Conservation (phyloP, 176 grass and related monocot species). For the Carex myosuroides region DNA sequence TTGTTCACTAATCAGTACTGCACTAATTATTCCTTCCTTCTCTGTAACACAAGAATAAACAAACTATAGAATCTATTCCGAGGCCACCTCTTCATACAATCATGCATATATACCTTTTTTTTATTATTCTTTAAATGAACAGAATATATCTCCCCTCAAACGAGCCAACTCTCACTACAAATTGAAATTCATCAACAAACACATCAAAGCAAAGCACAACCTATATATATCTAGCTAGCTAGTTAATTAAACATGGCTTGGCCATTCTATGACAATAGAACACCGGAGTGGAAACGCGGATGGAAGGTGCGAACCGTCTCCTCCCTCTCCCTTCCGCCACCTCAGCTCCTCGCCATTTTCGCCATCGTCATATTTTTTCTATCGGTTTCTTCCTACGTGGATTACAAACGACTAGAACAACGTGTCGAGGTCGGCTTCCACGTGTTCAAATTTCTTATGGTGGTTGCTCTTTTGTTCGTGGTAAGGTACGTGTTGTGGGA, state of each 20-base stretch:
- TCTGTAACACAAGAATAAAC: conserved; percentile 9
- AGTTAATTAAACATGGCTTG: conserved; percentile 29
- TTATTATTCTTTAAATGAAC: not conserved
- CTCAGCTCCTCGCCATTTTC: conserved; percentile 57
- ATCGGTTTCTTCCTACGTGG: conserved; percentile 45
- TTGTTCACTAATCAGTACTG: not conserved
- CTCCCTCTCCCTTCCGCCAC: conserved; percentile 54
- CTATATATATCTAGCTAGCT: not conserved
- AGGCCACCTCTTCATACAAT: not conserved
- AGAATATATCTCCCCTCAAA: not conserved
- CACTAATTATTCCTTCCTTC: conserved; percentile 20
- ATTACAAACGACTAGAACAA: conserved; percentile 49
- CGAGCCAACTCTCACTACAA: not conserved
- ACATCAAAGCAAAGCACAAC: not conserved
- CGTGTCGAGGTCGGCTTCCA: conserved; percentile 38
- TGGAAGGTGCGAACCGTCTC: conserved; percentile 47
- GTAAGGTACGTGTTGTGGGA: conserved; percentile 28
- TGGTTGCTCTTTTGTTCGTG: conserved; percentile 29
- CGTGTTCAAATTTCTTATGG: conserved; percentile 43
- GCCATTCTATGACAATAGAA: conserved; percentile 34
- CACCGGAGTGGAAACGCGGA: conserved; percentile 44
- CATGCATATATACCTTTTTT: not conserved
- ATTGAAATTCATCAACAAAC: not conserved
- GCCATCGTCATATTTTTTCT: conserved; percentile 81
- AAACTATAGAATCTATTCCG: conserved; percentile 21